A percentile compares a stretch with the other conserved stretches of the same genome.
These are phyloP conservation scores for Mimosa pudica DNA, from an alignment of 306 rosid species.

Conservation along the genomic window DNA sequence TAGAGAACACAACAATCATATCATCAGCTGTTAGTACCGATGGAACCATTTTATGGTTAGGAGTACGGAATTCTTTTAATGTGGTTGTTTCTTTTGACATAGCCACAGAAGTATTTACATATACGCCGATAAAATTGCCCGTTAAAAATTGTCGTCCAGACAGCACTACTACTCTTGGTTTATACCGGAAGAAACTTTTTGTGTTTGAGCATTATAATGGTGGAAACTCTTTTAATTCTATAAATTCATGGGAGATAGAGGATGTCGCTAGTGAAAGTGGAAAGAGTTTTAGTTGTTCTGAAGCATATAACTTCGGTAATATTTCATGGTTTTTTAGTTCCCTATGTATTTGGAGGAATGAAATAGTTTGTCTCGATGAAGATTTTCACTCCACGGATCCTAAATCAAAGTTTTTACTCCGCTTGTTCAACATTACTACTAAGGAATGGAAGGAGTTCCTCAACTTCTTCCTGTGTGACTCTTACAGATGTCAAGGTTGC, in stretches of 20 bases:
- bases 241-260: neutral
- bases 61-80: neutral
- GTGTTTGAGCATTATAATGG: neutral
- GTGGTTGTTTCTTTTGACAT: neutral
- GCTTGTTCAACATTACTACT: neutral
- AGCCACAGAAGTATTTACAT: neutral
- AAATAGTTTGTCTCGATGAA: neutral
- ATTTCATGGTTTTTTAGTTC: neutral
- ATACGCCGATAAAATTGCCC: neutral
- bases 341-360: neutral
- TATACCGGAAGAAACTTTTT: neutral
- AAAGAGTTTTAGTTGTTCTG: neutral
- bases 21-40: neutral
- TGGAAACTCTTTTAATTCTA: neutral
- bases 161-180: neutral
- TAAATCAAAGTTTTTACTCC: neutral
- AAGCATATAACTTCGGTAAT: fast-evolving
- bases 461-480: neutral
- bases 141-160: too few relatives aligned
- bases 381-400: neutral
- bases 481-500: neutral
- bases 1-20: neutral
- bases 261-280: neutral
- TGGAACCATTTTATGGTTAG: neutral
- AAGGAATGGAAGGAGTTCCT: neutral